These are phyloP conservation scores for Termitomyces sp. DNA, from an alignment of 768 basidiomycete genomes.

Conservation along the genomic window DNA sequence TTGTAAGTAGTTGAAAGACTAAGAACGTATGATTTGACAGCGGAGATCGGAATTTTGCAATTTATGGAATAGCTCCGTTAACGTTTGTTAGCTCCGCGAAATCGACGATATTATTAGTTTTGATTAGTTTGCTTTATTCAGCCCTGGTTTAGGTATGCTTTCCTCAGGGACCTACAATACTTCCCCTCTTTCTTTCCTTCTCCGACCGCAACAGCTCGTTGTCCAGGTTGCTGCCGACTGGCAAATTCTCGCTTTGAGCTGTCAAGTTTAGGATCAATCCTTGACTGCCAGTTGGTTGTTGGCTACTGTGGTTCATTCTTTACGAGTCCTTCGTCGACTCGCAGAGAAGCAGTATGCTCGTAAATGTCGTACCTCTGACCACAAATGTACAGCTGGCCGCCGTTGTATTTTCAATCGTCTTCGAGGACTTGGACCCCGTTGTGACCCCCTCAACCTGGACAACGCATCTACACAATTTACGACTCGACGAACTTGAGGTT, in stretches of 20 bases:
- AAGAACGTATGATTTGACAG: neutral
- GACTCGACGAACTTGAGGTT: constrained; percentile 48
- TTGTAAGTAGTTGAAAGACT: no score
- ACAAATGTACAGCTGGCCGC: constrained; percentile 37
- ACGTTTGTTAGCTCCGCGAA: constrained; percentile 7
- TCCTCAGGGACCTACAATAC: constrained; percentile 5
- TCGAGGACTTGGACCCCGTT: constrained; percentile 48
- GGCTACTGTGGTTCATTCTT: constrained; percentile 1
- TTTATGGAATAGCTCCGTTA: constrained; percentile 7
- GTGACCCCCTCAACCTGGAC: constrained; percentile 53
- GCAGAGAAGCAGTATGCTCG: constrained; percentile 12
- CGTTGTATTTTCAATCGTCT: constrained; percentile 57
- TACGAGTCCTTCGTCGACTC: constrained; percentile 5
- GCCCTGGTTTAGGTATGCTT: constrained; percentile 10
- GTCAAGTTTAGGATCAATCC: constrained; percentile 1
- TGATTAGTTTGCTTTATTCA: constrained; percentile 15
- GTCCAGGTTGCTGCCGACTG: neutral
- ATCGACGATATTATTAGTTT: constrained; percentile 14
- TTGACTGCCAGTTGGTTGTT: neutral
- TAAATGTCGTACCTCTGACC: constrained; percentile 15
- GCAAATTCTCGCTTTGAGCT: neutral
- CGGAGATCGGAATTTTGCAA: neutral
- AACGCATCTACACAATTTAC: constrained; percentile 47
- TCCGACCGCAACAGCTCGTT: neutral
- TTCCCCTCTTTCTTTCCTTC: constrained; percentile 1